Evolutionary conservation across 2,329 filamentous ascomycete species (phyloP).

Genomic region (Zasmidium citrigriseum): DNA sequence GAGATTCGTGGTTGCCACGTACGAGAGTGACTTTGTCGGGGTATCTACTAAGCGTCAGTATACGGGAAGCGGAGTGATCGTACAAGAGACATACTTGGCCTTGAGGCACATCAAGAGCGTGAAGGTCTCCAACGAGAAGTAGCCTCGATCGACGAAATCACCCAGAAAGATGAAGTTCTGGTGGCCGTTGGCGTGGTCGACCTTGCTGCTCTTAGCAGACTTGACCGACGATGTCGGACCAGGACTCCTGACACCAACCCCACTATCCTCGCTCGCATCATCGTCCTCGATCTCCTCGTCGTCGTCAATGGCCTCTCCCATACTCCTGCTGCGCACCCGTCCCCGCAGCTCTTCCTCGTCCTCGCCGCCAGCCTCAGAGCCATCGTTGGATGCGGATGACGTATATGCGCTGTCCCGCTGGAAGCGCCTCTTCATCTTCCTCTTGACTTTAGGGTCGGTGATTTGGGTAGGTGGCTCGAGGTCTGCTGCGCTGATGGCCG

Average conservation of each 20-base stretch:
- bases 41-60: conserved; percentile 50
- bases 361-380: conserved; percentile 37
- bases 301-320: conserved; percentile 30
- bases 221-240: conserved; percentile 39
- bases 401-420: conserved; percentile 56
- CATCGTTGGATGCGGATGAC: conserved; percentile 49
- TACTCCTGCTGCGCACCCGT: conserved; percentile 37
- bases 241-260: conserved; percentile 42
- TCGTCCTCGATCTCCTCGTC: conserved; percentile 51
- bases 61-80: conserved; percentile 10
- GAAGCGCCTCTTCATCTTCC: conserved; percentile 69
- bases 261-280: conserved; percentile 47
- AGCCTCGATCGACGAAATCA: conserved; percentile 73
- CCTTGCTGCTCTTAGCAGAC: conserved; percentile 32
- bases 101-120: conserved; percentile 73
- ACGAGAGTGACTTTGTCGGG: conserved; percentile 73
- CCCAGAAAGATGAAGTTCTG: conserved; percentile 74
- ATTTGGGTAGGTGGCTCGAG: conserved; percentile 90
- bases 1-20: conserved; percentile 75
- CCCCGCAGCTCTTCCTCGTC: conserved; percentile 49
- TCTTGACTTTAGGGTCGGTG: conserved; percentile 81
- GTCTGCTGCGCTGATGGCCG: conserved; percentile 84
- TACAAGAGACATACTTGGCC: conserved; percentile 55
- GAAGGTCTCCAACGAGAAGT: conserved; percentile 73
- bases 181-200: conserved; percentile 54